Base-by-base conservation (phyloP, 176 grass and related monocot species). In the Olyra latifolia region DNA sequence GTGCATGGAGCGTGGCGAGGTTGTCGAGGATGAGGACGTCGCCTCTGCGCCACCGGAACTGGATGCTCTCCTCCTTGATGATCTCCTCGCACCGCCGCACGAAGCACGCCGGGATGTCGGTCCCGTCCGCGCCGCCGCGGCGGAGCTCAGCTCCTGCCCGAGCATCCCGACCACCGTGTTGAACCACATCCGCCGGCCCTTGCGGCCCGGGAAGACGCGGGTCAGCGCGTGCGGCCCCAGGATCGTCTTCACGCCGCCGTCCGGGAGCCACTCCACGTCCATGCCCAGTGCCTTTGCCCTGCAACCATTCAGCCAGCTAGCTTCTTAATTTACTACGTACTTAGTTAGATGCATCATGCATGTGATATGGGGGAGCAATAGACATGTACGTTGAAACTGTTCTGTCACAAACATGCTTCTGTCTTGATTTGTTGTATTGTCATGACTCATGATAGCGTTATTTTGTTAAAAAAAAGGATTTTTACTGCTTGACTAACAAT, bases 11-110 rank as follows among this genome's bases (percentile, higher is more conserved):
- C 1, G 48, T 45, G 55, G 86, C 79, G 14, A 83, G 58, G 66
- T 83, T 88, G 24, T 88, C 79, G 19, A 88, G 48, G 65, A 88
- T 72, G 23, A 88, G 73, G 28, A 83, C 53, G 56, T 88, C 86
- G 9, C 79, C 86, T 38, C 77, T 72, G 38, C 8, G 62, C 90
- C 90, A 92, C 24, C 59, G 66, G 75, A 92, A 92, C 71, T 92
- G 86, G 80, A 92, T 80, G 83, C 90, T 92, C 75, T 92, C 90
- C 69, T 92, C 86, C 79, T 92, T 86, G 70, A 92, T 92, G 83
- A 89, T 89, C 90, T 92, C 80, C 30, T 59, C 64, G 71, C 90
- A 92, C 2, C 90, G 74, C 2, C 58, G 43, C 80, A 92, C 86
- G 53, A 92, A 82, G 20, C 73, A 32, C 3, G 39, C 62, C 4